Evolutionary conservation across 1,284 basidiomycete genomes (phyloP).

Genomic region (Coniferiporia weirii): DNA sequence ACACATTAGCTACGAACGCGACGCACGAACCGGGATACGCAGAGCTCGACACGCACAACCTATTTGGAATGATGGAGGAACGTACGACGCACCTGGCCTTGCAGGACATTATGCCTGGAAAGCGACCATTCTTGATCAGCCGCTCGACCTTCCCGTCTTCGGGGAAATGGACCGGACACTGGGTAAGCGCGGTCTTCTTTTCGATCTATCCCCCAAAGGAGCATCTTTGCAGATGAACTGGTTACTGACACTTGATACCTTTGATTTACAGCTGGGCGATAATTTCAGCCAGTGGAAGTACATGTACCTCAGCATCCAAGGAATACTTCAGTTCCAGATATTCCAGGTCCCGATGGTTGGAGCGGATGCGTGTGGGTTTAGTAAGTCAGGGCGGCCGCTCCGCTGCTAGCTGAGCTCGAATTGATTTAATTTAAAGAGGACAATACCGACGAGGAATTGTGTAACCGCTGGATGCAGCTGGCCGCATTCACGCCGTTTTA

Average conservation of each 20-base stretch:
- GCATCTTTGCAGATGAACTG: background rate
- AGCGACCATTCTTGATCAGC: slow-evolving; percentile 62
- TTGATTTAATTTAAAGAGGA: slow-evolving; percentile 33
- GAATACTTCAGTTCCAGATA: slow-evolving; percentile 70
- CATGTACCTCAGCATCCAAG: slow-evolving; percentile 55
- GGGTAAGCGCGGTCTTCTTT: slow-evolving; percentile 16
- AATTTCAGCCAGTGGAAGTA: slow-evolving; percentile 68
- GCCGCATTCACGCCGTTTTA: slow-evolving; percentile 73
- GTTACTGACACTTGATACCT: background rate
- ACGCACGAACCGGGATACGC: slow-evolving; percentile 47
- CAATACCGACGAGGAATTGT: slow-evolving; percentile 77
- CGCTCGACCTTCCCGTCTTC: slow-evolving; percentile 63
- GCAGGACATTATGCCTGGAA: slow-evolving; percentile 43
- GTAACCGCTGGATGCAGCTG: slow-evolving; percentile 78
- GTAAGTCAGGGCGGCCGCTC: slow-evolving; percentile 27
- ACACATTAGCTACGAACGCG: slow-evolving; percentile 55
- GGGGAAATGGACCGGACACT: slow-evolving; percentile 49
- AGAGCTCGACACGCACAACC: slow-evolving; percentile 60
- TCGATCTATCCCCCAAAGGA: background rate
- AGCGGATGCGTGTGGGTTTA: slow-evolving; percentile 64
- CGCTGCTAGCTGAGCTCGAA: too few relatives aligned
- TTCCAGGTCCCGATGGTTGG: slow-evolving; percentile 76
- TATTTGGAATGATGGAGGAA: slow-evolving; percentile 64
- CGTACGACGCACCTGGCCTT: slow-evolving; percentile 54
- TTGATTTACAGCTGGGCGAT: slow-evolving; percentile 51